phyloP scores from a whole-genome alignment of 1,139 yeast genomes.

The Arxiozyma bovina region DNA sequence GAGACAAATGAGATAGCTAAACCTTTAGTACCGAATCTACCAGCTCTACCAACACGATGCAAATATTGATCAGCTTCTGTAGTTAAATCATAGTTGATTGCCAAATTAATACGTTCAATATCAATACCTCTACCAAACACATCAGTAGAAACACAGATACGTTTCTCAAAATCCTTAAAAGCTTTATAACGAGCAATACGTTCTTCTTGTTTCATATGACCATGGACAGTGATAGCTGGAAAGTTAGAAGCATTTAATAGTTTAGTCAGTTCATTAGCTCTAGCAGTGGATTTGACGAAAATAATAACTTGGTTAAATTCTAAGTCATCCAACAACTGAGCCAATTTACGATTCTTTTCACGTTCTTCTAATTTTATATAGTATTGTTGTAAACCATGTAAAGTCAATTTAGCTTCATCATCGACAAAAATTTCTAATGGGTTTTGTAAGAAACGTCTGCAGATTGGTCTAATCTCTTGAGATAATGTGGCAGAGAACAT shows the following conservation, averaged over 20 bases:
- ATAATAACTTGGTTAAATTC: constrained; percentile 98
- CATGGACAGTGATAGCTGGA: constrained; percentile 96
- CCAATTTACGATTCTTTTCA: constrained; percentile 88
- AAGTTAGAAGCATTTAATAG: constrained; percentile 87
- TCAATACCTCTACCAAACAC: constrained; percentile 99
- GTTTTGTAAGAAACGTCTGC: constrained; percentile 96
- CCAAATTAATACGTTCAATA: constrained; percentile 96
- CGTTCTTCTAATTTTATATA: constrained; percentile 81
- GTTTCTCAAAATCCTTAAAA: constrained; percentile 95
- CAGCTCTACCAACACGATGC: constrained; percentile 99
- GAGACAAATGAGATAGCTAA: constrained; percentile 88
- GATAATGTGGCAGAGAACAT: constrained; percentile 97
- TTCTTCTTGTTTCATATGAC: constrained; percentile 94
- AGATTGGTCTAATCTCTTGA: constrained; percentile 89
- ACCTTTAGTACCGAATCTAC: constrained; percentile 99
- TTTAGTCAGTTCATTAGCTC: constrained; percentile 88
- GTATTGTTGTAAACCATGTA: constrained; percentile 97
- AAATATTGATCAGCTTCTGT: constrained; percentile 93
- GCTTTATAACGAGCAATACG: constrained; percentile 94
- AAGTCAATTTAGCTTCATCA: constrained; percentile 93
- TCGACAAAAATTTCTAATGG: constrained; percentile 97
- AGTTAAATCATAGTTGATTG: constrained; percentile 89
- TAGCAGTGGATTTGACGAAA: constrained; percentile 83
- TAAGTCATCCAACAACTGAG: constrained; percentile 84
- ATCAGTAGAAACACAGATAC: constrained; percentile 97